Conservation (phyloP, 169 alveolate species). For the Cryptosporidium sp. region DNA sequence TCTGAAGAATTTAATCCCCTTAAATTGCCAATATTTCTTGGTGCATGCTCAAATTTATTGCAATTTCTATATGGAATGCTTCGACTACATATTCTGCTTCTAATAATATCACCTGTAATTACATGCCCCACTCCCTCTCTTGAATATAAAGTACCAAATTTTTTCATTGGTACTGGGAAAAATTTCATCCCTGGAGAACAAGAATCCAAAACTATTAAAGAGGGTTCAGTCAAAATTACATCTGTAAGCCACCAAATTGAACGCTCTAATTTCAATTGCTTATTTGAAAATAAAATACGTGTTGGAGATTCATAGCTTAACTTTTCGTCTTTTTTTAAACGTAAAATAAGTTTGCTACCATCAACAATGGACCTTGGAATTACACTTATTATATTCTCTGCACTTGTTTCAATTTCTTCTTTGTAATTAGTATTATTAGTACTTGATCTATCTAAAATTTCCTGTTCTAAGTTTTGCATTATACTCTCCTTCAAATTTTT, state of each 20-base stretch:
- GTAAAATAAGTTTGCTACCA: constrained; percentile 63
- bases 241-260: constrained; percentile 75
- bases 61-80: constrained; percentile 72
- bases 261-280: constrained; percentile 37
- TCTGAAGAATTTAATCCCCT: neutral
- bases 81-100: constrained; percentile 58
- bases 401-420: neutral
- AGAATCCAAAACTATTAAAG: constrained; percentile 63
- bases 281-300: constrained; percentile 61
- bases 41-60: constrained; percentile 64
- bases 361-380: constrained; percentile 63
- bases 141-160: constrained; percentile 68
- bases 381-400: constrained; percentile 6
- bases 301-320: constrained; percentile 71
- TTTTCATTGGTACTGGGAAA: constrained; percentile 74
- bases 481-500: neutral
- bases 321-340: constrained; percentile 64
- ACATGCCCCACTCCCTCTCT: constrained; percentile 76
- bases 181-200: constrained; percentile 59
- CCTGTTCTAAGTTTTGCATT: constrained; percentile 13
- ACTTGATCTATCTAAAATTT: neutral
- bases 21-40: constrained; percentile 38
- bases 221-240: constrained; percentile 35
- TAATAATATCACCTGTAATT: constrained; percentile 64
- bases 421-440: neutral